Conservation (phyloP, 208 protist genomes). For the Leishmania martiniquensis region DNA sequence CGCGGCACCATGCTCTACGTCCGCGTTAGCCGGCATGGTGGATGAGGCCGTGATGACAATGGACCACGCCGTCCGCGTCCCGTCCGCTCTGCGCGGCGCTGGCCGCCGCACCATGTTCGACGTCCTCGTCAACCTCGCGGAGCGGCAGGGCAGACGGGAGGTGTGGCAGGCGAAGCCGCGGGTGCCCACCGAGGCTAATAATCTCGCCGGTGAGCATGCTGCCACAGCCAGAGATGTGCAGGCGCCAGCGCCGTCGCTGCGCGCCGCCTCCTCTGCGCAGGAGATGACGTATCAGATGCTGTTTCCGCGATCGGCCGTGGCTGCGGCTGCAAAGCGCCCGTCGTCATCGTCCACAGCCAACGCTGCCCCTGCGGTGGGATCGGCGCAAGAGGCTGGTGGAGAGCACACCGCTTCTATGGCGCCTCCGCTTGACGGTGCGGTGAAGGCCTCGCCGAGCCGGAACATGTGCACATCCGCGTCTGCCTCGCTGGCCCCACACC, state of each 20-base stretch:
- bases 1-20: not conserved
- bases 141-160: not conserved
- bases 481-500: not conserved
- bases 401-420: not conserved
- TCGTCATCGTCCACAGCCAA: not conserved
- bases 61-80: conserved; percentile 61
- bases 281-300: conserved; percentile 19
- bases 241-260: not conserved
- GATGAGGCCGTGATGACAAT: conserved; percentile 49
- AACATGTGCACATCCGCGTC: not conserved
- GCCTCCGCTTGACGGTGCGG: not conserved
- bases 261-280: conserved; percentile 1
- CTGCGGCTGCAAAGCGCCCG: not conserved
- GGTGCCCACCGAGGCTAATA: not conserved
- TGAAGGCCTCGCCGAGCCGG: not conserved
- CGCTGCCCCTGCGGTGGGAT: not conserved
- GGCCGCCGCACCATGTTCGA: conserved; percentile 83
- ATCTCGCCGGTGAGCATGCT: no score
- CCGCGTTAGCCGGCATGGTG: not conserved
- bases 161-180: not conserved
- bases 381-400: not conserved
- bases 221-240: not conserved
- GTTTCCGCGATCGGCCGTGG: conserved; percentile 5
- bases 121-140: conserved; percentile 35
- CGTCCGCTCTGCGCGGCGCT: conserved; percentile 50